Conservation (phyloP, 1,139 yeast species). For the Sugiyamaella japonica region DNA sequence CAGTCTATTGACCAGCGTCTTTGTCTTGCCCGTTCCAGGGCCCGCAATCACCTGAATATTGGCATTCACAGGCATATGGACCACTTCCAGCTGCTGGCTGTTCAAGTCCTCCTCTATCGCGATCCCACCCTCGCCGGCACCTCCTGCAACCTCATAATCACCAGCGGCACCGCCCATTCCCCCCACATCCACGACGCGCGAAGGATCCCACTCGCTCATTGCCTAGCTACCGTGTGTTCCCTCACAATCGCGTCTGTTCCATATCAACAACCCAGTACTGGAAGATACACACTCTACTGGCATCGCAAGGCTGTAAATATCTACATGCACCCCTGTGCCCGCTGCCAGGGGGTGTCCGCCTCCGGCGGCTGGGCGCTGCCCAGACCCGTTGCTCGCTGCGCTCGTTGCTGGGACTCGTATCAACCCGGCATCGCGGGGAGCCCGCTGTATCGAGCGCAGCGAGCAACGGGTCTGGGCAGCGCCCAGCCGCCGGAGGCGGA, state of each 20-base stretch:
- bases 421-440: no score
- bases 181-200: background rate
- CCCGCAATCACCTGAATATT: slow-evolving; percentile 83
- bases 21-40: slow-evolving; percentile 84
- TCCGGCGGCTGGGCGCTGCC: no score
- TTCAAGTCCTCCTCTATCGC: slow-evolving; percentile 45
- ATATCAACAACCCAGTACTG: no score
- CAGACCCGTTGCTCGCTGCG: no score
- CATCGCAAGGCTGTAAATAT: background rate
- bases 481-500: no score
- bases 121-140: background rate
- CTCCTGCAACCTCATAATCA: background rate
- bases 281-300: no score
- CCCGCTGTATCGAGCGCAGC: no score
- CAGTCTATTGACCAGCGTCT: slow-evolving; percentile 69
- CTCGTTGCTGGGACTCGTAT: no score
- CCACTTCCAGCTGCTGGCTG: slow-evolving; percentile 61
- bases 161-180: background rate
- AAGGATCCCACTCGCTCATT: background rate
- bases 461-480: no score
- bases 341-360: no score
- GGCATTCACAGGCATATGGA: slow-evolving; percentile 51
- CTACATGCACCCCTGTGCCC: no score
- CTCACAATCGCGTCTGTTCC: background rate
- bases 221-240: background rate